A percentile compares a stretch with the other conserved stretches of the same genome.
Conservation (phyloP, 2,329 filamentous ascomycete species). For the Dactylellina haptotyla region DNA sequence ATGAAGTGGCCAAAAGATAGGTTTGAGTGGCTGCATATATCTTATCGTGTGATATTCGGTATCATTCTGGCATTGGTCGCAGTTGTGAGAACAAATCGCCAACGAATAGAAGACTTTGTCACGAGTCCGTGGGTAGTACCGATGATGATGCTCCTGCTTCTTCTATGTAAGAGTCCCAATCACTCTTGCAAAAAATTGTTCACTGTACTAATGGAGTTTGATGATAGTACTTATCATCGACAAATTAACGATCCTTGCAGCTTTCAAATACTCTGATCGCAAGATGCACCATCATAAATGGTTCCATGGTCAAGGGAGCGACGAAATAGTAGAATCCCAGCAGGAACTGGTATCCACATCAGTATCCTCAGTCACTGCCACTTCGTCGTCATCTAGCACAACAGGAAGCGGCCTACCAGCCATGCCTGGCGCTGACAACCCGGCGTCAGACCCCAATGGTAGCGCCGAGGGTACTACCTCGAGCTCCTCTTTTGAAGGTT, state of each 20-base stretch:
- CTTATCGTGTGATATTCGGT: conserved; percentile 59
- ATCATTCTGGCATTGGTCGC: conserved; percentile 58
- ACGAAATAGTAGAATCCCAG: conserved; percentile 14
- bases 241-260: conserved; percentile 40
- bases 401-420: conserved; percentile 22
- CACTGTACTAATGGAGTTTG: background rate
- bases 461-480: background rate
- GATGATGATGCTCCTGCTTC: conserved; percentile 60
- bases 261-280: conserved; percentile 35
- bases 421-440: conserved; percentile 45
- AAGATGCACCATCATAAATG: conserved; percentile 37
- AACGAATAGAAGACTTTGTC: conserved; percentile 58
- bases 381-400: conserved; percentile 23
- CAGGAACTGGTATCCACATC: conserved; percentile 25
- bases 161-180: conserved; percentile 55
- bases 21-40: conserved; percentile 60
- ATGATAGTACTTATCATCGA: conserved; percentile 37
- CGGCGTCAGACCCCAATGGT: conserved; percentile 11
- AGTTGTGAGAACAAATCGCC: conserved; percentile 58
- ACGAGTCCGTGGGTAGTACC: conserved; percentile 60
- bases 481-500: background rate
- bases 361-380: conserved; percentile 14
- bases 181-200: background rate
- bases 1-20: conserved; percentile 62
- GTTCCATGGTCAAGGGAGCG: conserved; percentile 21